Base-by-base conservation (phyloP, 164 flowering plant species). In the Nymphaea thermarum region DNA sequence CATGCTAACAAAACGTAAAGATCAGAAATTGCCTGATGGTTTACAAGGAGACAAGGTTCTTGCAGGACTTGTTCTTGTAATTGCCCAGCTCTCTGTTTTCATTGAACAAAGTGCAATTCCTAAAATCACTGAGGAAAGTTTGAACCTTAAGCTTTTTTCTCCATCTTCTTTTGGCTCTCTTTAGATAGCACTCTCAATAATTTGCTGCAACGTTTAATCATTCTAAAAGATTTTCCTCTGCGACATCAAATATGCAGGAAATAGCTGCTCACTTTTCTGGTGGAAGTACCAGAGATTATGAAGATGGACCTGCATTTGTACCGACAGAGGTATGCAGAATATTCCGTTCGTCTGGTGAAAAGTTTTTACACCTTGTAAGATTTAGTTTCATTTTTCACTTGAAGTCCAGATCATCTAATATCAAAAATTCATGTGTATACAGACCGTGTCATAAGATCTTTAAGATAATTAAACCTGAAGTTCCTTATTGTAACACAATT, bases 91-190 rank as follows among this genome's bases (percentile, higher is more conserved):
- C 60, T 84, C 91, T 71, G 80, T 86, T 74, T 90, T 86, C 75
- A 80, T 92, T 60, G 99, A 95, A 79, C 98, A 87, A 77, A 87
- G 68, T 83, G 99, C 90, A 65, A 83, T 87, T 68, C 98, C 98
- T 59, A 84, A 89, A 87, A 90, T 92, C 72, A 92, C 97, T 14
- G 98, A 95, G 94, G 98, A 78, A 77, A 83, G 83, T 61, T 47
- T 6, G 55, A 6, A 47, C 55, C 55, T 47, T 12, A 7, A 47
- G 3, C 12, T 47, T 12, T 6, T 47, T 47, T 47, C 4, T 47
- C 55, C 12, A 12, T 47, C 12, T 7, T 47, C 55, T 47, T 47
- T 12, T 47, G 55, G 55, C 12, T 2, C 12, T 12, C 2, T 12
- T 47, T 47, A 12, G 36, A 25, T 25, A 25, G 36, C 36, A 7